Conservation (phyloP, 75 land plant species). For the Selaginella tamariscina region DNA sequence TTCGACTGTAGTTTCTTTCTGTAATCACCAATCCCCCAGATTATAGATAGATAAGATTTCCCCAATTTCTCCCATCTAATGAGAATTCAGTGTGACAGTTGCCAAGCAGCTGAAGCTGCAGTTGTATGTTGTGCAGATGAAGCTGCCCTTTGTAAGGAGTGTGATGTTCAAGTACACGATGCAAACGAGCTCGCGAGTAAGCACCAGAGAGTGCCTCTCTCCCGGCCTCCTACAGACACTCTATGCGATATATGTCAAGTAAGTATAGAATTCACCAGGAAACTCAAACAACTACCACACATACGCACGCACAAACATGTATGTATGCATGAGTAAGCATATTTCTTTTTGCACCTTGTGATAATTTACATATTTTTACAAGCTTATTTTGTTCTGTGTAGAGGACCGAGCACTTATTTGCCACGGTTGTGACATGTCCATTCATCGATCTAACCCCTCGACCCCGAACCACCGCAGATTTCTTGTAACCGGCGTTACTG, state of each 20-base stretch:
- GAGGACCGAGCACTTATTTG: slow-evolving; percentile 82
- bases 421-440: slow-evolving; percentile 53
- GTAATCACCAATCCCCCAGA: no score
- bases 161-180: slow-evolving; percentile 64
- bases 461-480: slow-evolving; percentile 52
- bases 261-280: no score
- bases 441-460: slow-evolving; percentile 44
- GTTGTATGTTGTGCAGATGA: slow-evolving; percentile 90
- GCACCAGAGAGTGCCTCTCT: slow-evolving; percentile 47
- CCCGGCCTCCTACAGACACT: slow-evolving; percentile 28
- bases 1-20: no score
- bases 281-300: no score
- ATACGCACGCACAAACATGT: no score
- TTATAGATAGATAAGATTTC: no score
- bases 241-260: slow-evolving; percentile 82
- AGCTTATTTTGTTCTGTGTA: slow-evolving; percentile 69
- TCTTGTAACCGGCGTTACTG: slow-evolving; percentile 44
- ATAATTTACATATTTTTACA: slow-evolving; percentile 19
- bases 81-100: slow-evolving; percentile 81
- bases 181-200: slow-evolving; percentile 83
- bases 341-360: background rate
- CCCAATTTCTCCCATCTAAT: no score
- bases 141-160: slow-evolving; percentile 62
- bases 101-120: slow-evolving; percentile 54
- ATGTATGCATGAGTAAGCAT: no score